A percentile compares a stretch with the other conserved stretches of the same genome.
phyloP scores from a whole-genome alignment of 768 basidiomycete genomes.

The Hygrophorus pudorinus region DNA sequence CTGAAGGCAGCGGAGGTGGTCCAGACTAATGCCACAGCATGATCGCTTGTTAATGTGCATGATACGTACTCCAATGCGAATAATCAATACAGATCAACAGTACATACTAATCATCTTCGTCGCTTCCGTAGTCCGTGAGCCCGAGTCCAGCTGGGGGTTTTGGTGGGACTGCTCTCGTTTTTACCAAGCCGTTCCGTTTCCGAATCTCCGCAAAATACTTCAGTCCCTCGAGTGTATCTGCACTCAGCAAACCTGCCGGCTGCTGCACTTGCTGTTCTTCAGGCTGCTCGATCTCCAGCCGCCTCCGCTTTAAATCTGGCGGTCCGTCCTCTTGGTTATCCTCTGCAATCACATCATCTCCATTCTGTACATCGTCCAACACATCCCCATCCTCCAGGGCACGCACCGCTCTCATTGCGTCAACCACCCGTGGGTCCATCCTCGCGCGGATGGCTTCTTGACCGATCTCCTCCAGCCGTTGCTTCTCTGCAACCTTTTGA shows the following conservation, averaged over 20 bases:
- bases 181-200: slow-evolving; percentile 43
- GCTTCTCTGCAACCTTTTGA: slow-evolving; percentile 78
- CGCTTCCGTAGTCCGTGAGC: slow-evolving; percentile 73
- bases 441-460: slow-evolving; percentile 76
- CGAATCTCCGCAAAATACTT: slow-evolving; percentile 88
- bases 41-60: too few species aligned
- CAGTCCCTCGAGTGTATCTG: slow-evolving; percentile 82
- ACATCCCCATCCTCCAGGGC: slow-evolving; percentile 78
- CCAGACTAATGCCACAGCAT: not conserved
- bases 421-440: slow-evolving; percentile 82
- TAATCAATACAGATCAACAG: too few species aligned
- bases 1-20: not conserved
- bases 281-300: slow-evolving; percentile 19
- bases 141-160: slow-evolving; percentile 40
- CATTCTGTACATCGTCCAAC: slow-evolving; percentile 29
- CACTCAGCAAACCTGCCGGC: slow-evolving; percentile 56
- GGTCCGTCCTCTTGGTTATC: slow-evolving; percentile 26
- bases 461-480: slow-evolving; percentile 74
- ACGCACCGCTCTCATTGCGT: slow-evolving; percentile 78
- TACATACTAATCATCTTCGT: slow-evolving; percentile 36
- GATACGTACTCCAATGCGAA: too few species aligned
- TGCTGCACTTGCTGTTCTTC: slow-evolving; percentile 22
- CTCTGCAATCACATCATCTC: slow-evolving; percentile 24
- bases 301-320: slow-evolving; percentile 25
- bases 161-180: slow-evolving; percentile 20